Evolutionary conservation across 2,329 filamentous ascomycete species (phyloP), one percentile per base, ranked within the genome.

Genomic region (Cladosporium sphaerospermum): DNA sequence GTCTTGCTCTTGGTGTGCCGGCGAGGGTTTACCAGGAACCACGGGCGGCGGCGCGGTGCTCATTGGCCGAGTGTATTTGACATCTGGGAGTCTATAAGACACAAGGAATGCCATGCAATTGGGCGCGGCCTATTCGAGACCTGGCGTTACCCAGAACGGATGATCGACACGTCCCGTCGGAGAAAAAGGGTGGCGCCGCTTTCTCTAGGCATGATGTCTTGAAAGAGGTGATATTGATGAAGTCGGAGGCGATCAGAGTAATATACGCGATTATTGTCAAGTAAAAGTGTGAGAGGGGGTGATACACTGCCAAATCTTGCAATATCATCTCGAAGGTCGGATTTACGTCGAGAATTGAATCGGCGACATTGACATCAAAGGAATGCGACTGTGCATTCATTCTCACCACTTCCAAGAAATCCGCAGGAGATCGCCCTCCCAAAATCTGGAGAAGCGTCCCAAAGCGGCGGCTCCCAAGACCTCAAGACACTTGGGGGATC

Each of bases 101-200:
- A 42, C 47, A 50, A 50, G 47, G 31, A 43, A 50, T 36, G 47
- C 47, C 47, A 34, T 50, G 47, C 40, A 11, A 37, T 50, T 50
- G 47, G 47, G 40, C 23, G 47, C 10, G 13, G 23, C 47, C 23
- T 31, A 34, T 42, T 50, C 19, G 14, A n/a, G 16, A 19, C 16
- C 11, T 36, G 11, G 47, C 39, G 47, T 37, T 2, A 13, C 28
- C 34, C 31, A 19, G 16, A 16, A 34, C 18, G 39, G 39, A 13
- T 14, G 47, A 50, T 50, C 47, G 47, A 50, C 47, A 36, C 10
- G 28, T 13, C 28, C 28, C 39, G 18, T 18, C 42, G 37, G 47
- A 43, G 16, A 23, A 50, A 43, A 50, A 34, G 47, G 47, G 32
- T 16, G 14, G 47, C 34, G 47, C 47, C 47, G 37, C 34, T 28